Percentiles rank a stretch among this genome's conserved stretches.
Conservation (phyloP, 352 stramenopile species). For the Phytophthora cryptogea region DNA sequence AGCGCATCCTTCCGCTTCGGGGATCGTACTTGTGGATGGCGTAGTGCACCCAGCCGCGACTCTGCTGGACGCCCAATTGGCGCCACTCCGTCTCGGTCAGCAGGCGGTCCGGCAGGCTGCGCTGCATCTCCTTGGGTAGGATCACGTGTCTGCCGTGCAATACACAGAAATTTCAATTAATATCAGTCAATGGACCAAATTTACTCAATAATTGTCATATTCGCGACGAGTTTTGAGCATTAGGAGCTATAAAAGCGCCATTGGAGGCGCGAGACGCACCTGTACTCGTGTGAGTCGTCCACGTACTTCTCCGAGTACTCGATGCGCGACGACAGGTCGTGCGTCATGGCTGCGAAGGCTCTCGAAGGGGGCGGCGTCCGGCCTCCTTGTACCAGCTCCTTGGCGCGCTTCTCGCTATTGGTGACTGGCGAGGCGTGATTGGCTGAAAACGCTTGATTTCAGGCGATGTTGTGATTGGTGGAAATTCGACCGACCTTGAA, state of each 20-base stretch:
- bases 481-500: constrained; percentile 13
- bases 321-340: constrained; percentile 90
- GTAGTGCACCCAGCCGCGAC: constrained; percentile 98
- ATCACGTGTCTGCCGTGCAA: constrained; percentile 90
- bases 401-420: constrained; percentile 18
- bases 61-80: constrained; percentile 97
- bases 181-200: not conserved
- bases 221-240: not conserved
- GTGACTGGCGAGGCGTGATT: constrained; percentile 19
- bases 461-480: not conserved
- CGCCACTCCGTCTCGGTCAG: constrained; percentile 98
- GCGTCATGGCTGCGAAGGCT: constrained; percentile 52
- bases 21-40: constrained; percentile 96
- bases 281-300: constrained; percentile 94
- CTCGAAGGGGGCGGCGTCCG: constrained; percentile 7
- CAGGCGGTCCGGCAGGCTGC: constrained; percentile 94
- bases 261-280: constrained; percentile 41
- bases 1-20: not conserved
- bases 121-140: constrained; percentile 97
- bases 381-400: constrained; percentile 13
- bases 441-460: constrained; percentile 3
- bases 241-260: too few relatives aligned
- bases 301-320: constrained; percentile 97
- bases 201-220: not conserved
- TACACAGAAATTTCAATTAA: constrained; percentile 4